Base-by-base conservation (phyloP, 768 basidiomycete species). In the Termitomyces sp. region DNA sequence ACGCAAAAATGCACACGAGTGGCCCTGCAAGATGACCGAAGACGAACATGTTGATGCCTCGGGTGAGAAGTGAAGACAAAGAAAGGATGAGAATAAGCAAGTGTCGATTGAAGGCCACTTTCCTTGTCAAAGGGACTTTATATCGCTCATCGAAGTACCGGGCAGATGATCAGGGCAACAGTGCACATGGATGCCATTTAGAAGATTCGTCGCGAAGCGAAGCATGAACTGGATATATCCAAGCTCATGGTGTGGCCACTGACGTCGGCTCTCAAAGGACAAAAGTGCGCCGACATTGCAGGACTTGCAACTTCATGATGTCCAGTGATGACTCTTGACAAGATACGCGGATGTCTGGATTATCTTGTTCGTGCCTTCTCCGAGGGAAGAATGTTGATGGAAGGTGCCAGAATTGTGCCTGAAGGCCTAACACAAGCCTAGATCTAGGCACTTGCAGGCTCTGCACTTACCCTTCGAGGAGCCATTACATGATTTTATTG, bases 261-360 rank as follows among this genome's bases (percentile, higher is more conserved):
- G 21, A 26, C n/a, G 14, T n/a, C 38, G 37, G 43, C 53, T 54
- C 37, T 43, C 54, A 56, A 23, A 26, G 35, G 30, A 56, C 50
- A 52, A 47, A 45, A 28, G 23, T 28, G 30, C 28, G 26, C 11
- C 43, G 37, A 46, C 31, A 30, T 47, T 53, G 53, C 33, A 49
- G 52, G 35, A 17, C 23, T 42, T 50, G 53, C 23, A 30, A 47
- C 14, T 53, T 21, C n/a, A n/a, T 23, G 54, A 33, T 28, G 35
- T 46, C 46, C 35, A 35, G 38, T 49, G 56, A 40, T 38, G 35
- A 9, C 31, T 33, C 41, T 44, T 45, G 21, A 35, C 56, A 54
- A 62, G 63, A 66, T 68, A 66, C 67, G 67, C 65, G 68, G 68
- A 64, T 57, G 61, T 59, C 54, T 60, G 44, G 26, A 60, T 56